These are phyloP conservation scores for Nannochloropsis oceanica DNA, from an alignment of 108 stramenopile species.

Conservation along the genomic window DNA sequence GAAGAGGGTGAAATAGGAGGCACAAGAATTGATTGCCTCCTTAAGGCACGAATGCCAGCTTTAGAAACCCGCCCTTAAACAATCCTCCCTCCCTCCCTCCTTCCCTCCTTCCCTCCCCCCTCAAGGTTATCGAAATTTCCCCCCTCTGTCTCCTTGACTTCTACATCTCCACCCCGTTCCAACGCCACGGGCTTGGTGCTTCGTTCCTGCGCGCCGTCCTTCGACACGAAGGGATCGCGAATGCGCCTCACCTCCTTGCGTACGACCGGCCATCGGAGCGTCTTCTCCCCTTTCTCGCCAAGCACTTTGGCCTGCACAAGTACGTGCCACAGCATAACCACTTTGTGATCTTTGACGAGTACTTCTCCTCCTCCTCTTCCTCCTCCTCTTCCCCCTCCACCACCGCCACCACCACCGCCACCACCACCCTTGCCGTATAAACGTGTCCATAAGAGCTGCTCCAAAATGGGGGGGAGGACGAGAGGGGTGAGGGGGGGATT, in stretches of 20 bases:
- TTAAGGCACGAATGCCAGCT: background rate
- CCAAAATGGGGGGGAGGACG: too few relatives aligned
- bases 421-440: background rate
- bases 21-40: background rate
- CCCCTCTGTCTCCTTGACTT: conserved; percentile 26
- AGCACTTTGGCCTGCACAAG: conserved; percentile 31
- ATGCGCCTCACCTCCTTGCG: conserved; percentile 12
- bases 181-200: conserved; percentile 17
- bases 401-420: background rate
- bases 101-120: background rate
- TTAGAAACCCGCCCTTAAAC: background rate
- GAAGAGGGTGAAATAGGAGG: background rate
- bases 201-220: conserved; percentile 10
- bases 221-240: background rate
- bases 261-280: conserved; percentile 38
- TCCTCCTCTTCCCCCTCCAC: background rate
- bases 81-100: background rate
- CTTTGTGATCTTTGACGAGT: conserved; percentile 31
- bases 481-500: too few relatives aligned
- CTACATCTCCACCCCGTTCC: conserved; percentile 10
- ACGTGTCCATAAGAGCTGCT: background rate
- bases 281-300: conserved; percentile 29
- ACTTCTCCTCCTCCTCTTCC: conserved; percentile 1
- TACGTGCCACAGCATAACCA: conserved; percentile 33
- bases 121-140: background rate